These are phyloP conservation scores for Protomyces macrosporus DNA, from an alignment of 1,139 yeast species.

Conservation along the genomic window DNA sequence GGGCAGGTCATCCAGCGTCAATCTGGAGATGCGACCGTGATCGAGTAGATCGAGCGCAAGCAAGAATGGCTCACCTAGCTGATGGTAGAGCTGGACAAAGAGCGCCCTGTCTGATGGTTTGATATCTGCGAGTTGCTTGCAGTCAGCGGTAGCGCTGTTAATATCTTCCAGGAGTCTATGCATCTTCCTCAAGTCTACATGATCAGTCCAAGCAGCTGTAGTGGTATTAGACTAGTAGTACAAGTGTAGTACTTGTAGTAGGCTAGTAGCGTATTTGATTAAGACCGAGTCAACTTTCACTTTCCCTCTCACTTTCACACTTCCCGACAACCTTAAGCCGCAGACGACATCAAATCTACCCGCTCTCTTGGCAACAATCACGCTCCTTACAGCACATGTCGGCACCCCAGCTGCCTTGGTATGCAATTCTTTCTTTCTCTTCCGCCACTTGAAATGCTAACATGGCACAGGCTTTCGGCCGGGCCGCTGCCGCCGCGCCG, in stretches of 20 bases:
- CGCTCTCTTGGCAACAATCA: neutral
- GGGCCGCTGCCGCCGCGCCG: conserved; percentile 23
- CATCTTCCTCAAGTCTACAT: too few species aligned
- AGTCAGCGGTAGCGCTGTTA: too few species aligned
- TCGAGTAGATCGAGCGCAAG: conserved; percentile 21
- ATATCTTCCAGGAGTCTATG: too few species aligned
- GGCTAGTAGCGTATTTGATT: too few species aligned
- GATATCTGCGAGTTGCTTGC: neutral
- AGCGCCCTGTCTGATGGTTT: neutral
- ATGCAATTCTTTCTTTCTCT: neutral
- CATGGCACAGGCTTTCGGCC: conserved; percentile 10
- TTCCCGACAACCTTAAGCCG: too few species aligned
- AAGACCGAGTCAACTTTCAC: too few species aligned
- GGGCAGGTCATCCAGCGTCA: neutral
- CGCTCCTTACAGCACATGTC: neutral
- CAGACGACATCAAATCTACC: neutral
- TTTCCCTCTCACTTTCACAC: too few species aligned
- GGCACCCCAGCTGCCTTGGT: neutral
- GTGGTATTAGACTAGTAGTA: too few species aligned
- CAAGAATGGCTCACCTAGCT: conserved; percentile 18
- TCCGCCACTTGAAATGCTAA: neutral
- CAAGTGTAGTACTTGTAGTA: too few species aligned
- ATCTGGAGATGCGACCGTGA: neutral
- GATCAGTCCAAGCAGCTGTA: too few species aligned
- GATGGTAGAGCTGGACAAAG: conserved; percentile 1